Evolutionary conservation across 2,329 filamentous ascomycete genomes (phyloP), one percentile per base, ranked within the genome.

Genomic region (Fonsecaea nubica): DNA sequence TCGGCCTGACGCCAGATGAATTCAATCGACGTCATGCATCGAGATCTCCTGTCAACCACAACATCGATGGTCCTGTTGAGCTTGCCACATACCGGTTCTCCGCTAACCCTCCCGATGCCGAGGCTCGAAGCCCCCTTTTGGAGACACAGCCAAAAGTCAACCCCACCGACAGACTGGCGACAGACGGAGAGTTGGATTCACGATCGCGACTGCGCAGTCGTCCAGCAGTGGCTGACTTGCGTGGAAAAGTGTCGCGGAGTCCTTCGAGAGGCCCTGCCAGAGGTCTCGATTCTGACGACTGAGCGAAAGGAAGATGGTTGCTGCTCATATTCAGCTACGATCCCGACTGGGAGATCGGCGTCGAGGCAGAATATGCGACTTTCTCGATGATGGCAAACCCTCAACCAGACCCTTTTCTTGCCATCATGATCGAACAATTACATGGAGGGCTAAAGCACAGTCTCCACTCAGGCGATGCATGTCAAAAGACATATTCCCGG

Each of bases 71-170:
- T 12, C 65, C 68, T 48, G 52, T 68, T 25, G 68, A 70, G 32
- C 60, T 70, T 42, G 63, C 65, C 4, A 54, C 65, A 8, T 53
- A 68, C 21, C 68, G 62, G 12, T 63, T 66, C 18, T 67, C 68
- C 13, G 57, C 60, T 0, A 48, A 45, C 25, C 57, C 25, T 6
- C 54, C 58, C 4, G 33, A 65, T 15, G 50, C 54, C 1, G 62
- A 65, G 25, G 67, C 64, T 8, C 21, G 58, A 48, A 61, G 58
- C n/a, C 63, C 63, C 9, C 57, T 64, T 32, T 35, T 58, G 3
- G 58, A 65, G 33, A 4, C 62, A 9, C 50, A 35, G 32, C 58
- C 13, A 13, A 55, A 62, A 38, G 15, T 40, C n/a, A 65, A 62
- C 18, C 54, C 38, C 12, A 58, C 30, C 6, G 8, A 33, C 21